Base-by-base conservation (phyloP, 1,284 basidiomycete species). In the Boletus hoseneyae region DNA sequence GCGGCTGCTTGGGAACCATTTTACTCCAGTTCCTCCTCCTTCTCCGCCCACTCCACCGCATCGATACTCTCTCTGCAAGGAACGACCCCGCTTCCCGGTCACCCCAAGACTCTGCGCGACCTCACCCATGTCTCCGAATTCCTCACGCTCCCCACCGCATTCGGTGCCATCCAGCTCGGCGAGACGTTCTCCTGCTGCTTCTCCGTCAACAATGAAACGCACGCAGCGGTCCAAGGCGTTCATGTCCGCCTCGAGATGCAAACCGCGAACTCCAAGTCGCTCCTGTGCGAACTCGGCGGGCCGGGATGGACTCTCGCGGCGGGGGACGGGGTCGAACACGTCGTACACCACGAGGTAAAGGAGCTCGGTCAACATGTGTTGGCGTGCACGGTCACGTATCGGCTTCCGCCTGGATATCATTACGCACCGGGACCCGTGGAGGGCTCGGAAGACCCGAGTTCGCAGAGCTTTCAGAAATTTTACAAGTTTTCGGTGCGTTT, bases 321-420 rank as follows among this genome's bases (percentile, higher is more conserved):
- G 1, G 79, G 79, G 38, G 78, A 82, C 57, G 81, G 82, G 0
- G 57, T 87, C 38, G 85, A 90, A 66, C 73, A 73, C 43, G 70
- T 86, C 23, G 82, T 88, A 2, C 75, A 79, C 50, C 85, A 89
- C 61, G 89, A 91, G 68, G 87, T 91, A 55, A 91, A 90, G 68
- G 89, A 91, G 58, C 73, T 90, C 11, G 87, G 87, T 2, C 88
- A 90, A 59, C 88, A 91, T 67, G 88, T 90, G 15, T 72, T 91
- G 23, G 85, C 80, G 3, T 91, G 89, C 57, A 80, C 79, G 2
- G 83, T 91, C 33, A 77, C 79, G 16, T 90, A 91, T 69, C 79
- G 76, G 16, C 68, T 83, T 21, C 85, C 87, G 6, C 73, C 76
- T 19, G 75, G 76, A 53, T 68, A 74, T 47, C 75, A 77, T 13